Percentiles rank a stretch among this genome's conserved stretches.
These are phyloP conservation scores for Kuraishia floccosa DNA, from an alignment of 805 yeast species.

Conservation along the genomic window DNA sequence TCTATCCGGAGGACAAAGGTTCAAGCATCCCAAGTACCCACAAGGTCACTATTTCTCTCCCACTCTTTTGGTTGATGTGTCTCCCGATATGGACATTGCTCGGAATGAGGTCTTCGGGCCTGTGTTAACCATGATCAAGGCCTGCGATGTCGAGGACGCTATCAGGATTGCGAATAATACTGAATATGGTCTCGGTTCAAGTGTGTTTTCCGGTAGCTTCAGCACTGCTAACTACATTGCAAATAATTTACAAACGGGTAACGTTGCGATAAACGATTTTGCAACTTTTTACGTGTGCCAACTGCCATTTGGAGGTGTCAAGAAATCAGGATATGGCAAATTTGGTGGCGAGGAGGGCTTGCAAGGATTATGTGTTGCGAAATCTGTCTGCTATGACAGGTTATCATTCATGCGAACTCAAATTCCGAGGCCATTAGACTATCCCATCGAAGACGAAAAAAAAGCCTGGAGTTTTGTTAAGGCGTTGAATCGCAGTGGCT, in stretches of 20 bases:
- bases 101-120: conserved; percentile 95
- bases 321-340: conserved; percentile 92
- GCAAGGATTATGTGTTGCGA: conserved; percentile 78
- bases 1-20: conserved; percentile 71
- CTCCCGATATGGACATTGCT: conserved; percentile 67
- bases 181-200: conserved; percentile 83
- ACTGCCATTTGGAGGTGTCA: conserved; percentile 92
- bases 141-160: conserved; percentile 54
- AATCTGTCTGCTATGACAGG: conserved; percentile 79
- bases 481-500: conserved; percentile 76
- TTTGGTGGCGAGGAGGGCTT: conserved; percentile 98
- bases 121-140: conserved; percentile 68
- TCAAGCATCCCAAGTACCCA: conserved; percentile 84
- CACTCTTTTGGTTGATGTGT: conserved; percentile 76
- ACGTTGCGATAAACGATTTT: conserved; percentile 94
- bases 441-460: conserved; percentile 73
- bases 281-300: conserved; percentile 95
- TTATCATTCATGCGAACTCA: conserved; percentile 67
- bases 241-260: conserved; percentile 62
- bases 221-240: conserved; percentile 52
- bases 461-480: conserved; percentile 86
- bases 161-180: conserved; percentile 72
- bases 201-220: conserved; percentile 69
- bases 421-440: conserved; percentile 84
- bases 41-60: conserved; percentile 93